Conservation (phyloP, 352 stramenopile species). For the Globisporangium acanthophoron region DNA sequence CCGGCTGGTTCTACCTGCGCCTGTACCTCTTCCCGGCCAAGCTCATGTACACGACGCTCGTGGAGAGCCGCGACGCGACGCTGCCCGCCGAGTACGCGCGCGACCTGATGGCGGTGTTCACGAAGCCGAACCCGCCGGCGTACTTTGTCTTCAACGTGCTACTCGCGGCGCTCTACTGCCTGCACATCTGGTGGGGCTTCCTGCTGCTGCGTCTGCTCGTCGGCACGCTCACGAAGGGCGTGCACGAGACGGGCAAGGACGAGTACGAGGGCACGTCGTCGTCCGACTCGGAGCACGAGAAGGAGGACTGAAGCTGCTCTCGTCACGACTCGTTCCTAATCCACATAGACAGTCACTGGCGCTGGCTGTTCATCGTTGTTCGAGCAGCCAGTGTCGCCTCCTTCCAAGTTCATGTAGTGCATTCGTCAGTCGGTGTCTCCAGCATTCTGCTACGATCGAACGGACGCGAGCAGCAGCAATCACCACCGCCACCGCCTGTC, state of each 20-base stretch:
- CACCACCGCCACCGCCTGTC: too few relatives aligned
- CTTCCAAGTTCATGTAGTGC: too few relatives aligned
- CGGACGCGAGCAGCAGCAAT: too few relatives aligned
- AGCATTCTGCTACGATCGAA: too few relatives aligned
- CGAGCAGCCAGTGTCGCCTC: too few relatives aligned
- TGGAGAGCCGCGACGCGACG: conserved; percentile 68
- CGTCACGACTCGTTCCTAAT: too few relatives aligned
- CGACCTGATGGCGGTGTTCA: conserved; percentile 66
- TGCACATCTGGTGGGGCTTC: conserved; percentile 85
- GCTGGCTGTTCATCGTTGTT: too few relatives aligned
- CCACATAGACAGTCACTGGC: too few relatives aligned
- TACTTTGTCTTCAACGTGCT: conserved; percentile 83
- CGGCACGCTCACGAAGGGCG: conserved; percentile 64
- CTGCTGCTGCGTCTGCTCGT: conserved; percentile 69
- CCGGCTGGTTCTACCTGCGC: conserved; percentile 81
- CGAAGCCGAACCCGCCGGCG: conserved; percentile 57
- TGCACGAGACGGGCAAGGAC: conserved; percentile 74
- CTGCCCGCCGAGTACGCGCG: conserved; percentile 66
- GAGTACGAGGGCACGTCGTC: conserved; percentile 75
- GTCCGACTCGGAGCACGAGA: conserved; percentile 47
- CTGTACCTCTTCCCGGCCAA: conserved; percentile 84
- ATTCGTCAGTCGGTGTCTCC: too few relatives aligned
- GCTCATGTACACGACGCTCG: conserved; percentile 68
- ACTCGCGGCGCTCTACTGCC: conserved; percentile 59
- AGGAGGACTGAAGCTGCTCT: conserved; percentile 35